phyloP scores from a whole-genome alignment of 306 rosid species.

The Cyamopsis tetragonoloba region DNA sequence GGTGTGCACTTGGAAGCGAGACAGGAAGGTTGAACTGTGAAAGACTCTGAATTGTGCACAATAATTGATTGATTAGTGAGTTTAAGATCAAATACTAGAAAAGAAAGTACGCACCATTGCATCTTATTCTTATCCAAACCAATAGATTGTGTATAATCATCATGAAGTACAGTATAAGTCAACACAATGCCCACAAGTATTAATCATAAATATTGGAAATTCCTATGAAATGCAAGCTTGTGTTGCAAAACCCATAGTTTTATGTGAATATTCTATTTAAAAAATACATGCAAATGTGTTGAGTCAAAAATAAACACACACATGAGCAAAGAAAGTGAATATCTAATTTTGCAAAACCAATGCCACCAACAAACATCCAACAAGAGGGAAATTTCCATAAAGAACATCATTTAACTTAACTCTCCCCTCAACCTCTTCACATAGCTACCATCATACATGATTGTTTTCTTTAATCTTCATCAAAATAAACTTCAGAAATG shows the following conservation, averaged over 20 bases:
- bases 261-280: slow-evolving; percentile 6
- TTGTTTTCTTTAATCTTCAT: background rate
- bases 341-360: background rate
- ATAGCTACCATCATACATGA: background rate
- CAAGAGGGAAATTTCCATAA: background rate
- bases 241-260: background rate
- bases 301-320: background rate
- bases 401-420: background rate
- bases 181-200: background rate
- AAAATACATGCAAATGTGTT: background rate
- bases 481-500: background rate
- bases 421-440: background rate
- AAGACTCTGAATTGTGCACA: slow-evolving; percentile 57
- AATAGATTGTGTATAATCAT: slow-evolving; percentile 12
- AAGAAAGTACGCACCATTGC: background rate
- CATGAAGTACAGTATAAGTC: background rate
- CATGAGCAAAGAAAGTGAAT: background rate
- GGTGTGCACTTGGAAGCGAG: slow-evolving; percentile 77
- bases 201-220: slow-evolving; percentile 9
- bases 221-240: background rate
- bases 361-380: slow-evolving; percentile 9
- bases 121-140: slow-evolving; percentile 24
- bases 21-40: slow-evolving; percentile 99
- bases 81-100: background rate
- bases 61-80: slow-evolving; percentile 24